These are phyloP conservation scores for Quillaja saponaria DNA, from an alignment of 306 rosid species.

Conservation along the genomic window DNA sequence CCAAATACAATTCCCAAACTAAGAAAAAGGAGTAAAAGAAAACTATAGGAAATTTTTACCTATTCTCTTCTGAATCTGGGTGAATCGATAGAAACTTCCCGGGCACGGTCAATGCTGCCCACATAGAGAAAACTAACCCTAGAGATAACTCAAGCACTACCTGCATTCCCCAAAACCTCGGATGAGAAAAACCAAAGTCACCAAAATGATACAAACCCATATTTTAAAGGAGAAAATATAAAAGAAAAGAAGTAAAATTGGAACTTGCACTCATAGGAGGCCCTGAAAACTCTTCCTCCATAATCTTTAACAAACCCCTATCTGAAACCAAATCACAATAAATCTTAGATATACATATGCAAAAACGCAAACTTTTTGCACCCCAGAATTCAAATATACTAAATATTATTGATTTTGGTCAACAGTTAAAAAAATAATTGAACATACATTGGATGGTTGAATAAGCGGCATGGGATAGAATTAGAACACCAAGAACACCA, in stretches of 20 bases:
- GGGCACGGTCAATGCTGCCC: conserved; percentile 75
- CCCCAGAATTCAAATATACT: neutral
- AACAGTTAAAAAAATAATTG: too few relatives aligned
- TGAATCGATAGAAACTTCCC: conserved; percentile 74
- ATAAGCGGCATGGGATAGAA: conserved; percentile 73
- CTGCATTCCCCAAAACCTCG: conserved; percentile 41
- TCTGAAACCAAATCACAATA: conserved; percentile 54
- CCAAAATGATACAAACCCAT: conserved; percentile 12
- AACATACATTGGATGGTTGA: conserved; percentile 64
- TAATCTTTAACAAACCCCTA: conserved; percentile 79
- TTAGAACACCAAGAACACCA: conserved; percentile 58
- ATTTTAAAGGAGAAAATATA: neutral
- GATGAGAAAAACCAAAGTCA: neutral
- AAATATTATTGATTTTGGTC: neutral
- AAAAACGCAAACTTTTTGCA: neutral
- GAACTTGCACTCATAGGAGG: conserved; percentile 66
- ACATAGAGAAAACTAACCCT: conserved; percentile 60
- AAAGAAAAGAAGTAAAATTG: neutral
- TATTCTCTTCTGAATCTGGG: conserved; percentile 79
- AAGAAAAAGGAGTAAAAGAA: neutral
- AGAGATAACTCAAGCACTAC: conserved; percentile 62
- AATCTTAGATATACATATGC: conserved; percentile 9
- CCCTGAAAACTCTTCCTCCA: conserved; percentile 82
- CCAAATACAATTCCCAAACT: conserved; percentile 6
- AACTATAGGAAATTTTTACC: conserved; percentile 42